Evolutionary conservation across 257 asterid species (phyloP).

Genomic region (Lavandula angustifolia): DNA sequence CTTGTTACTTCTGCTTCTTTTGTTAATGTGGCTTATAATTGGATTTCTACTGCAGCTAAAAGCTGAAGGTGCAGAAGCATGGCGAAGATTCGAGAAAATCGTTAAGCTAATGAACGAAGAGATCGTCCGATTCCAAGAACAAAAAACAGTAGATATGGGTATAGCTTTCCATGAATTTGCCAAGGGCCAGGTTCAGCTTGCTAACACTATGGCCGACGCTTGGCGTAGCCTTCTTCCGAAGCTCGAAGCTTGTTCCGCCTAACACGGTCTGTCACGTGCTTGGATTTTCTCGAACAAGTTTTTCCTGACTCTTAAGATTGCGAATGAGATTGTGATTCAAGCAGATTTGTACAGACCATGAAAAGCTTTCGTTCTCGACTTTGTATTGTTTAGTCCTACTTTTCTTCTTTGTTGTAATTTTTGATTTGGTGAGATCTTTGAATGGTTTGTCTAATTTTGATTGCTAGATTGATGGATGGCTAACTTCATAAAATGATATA

Average conservation of each 20-base stretch:
- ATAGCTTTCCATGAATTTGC: slow-evolving; percentile 93
- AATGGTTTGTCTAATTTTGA: slow-evolving; percentile 11
- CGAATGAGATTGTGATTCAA: neutral
- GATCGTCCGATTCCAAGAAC: slow-evolving; percentile 83
- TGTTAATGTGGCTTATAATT: slow-evolving; percentile 16
- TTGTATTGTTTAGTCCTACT: neutral
- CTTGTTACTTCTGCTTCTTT: slow-evolving; percentile 15
- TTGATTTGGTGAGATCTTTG: neutral
- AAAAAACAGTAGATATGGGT: slow-evolving; percentile 86
- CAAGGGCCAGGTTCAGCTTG: slow-evolving; percentile 75
- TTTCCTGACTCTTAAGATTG: neutral
- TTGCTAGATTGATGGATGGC: neutral
- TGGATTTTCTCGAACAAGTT: too few species aligned
- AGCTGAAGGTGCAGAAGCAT: slow-evolving; percentile 75
- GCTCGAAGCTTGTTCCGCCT: slow-evolving; percentile 70
- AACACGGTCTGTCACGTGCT: neutral
- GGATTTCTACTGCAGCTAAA: slow-evolving; percentile 49
- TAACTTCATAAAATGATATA: too few species aligned
- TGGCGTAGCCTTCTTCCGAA: slow-evolving; percentile 98
- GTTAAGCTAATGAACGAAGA: slow-evolving; percentile 85
- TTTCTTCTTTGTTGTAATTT: neutral
- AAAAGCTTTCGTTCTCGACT: slow-evolving; percentile 15
- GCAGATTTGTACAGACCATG: slow-evolving; percentile 50
- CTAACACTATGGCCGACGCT: slow-evolving; percentile 75
- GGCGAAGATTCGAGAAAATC: slow-evolving; percentile 68